phyloP scores from a whole-genome alignment of 495 filamentous ascomycete species.

The Chaetomium tenue region DNA sequence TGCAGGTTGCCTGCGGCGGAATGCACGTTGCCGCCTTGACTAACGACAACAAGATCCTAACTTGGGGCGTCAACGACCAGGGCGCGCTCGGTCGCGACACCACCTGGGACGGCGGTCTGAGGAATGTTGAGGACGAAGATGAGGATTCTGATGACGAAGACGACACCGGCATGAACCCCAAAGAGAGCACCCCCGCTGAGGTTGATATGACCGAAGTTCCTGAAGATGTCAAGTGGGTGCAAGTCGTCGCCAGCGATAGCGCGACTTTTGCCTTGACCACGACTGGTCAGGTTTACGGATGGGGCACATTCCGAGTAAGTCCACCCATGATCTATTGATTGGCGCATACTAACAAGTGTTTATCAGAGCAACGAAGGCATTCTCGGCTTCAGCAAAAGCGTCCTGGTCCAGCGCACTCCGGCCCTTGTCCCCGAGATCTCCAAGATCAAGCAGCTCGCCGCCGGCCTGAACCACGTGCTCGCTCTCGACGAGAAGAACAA shows the following conservation, averaged over 20 bases:
- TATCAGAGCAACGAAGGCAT: slow-evolving; percentile 58
- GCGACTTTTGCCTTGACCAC: slow-evolving; percentile 64
- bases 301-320: slow-evolving; percentile 67
- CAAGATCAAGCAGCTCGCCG: slow-evolving; percentile 59
- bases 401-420: slow-evolving; percentile 39
- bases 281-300: slow-evolving; percentile 62
- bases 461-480: slow-evolving; percentile 69
- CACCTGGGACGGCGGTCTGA: slow-evolving; percentile 53
- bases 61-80: slow-evolving; percentile 73
- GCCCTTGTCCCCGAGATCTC: slow-evolving; percentile 50
- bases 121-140: slow-evolving; percentile 57
- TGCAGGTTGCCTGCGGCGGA: slow-evolving; percentile 63
- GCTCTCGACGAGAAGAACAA: slow-evolving; percentile 65
- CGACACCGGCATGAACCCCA: slow-evolving; percentile 54
- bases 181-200: slow-evolving; percentile 58
- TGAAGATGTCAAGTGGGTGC: slow-evolving; percentile 54
- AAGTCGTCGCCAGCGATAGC: slow-evolving; percentile 63
- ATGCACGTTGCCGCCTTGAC: slow-evolving; percentile 68
- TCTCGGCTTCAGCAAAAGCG: slow-evolving; percentile 59
- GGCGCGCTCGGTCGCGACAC: slow-evolving; percentile 67
- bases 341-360: slow-evolving; percentile 21
- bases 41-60: slow-evolving; percentile 61
- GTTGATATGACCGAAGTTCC: slow-evolving; percentile 49
- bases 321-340: not conserved
- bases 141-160: slow-evolving; percentile 44